These are phyloP conservation scores for Cordyceps pruinosa DNA, from an alignment of 2,329 filamentous ascomycete genomes.

Conservation along the genomic window DNA sequence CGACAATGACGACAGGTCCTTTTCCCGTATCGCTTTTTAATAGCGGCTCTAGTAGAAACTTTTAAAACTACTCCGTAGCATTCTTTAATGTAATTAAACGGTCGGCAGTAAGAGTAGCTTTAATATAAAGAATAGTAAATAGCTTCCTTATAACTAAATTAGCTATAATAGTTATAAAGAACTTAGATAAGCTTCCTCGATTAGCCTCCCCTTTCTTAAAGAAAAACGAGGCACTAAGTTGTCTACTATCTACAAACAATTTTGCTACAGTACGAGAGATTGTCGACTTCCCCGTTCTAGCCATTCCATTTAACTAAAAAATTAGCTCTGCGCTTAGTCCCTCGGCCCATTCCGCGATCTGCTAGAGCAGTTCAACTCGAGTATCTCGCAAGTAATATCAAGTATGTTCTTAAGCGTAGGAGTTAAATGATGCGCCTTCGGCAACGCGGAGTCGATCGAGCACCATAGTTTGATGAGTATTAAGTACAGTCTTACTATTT, in stretches of 20 bases:
- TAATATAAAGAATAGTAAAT: background rate
- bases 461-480: background rate
- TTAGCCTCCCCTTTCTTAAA: conserved; percentile 28
- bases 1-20: background rate
- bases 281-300: conserved; percentile 30
- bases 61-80: background rate
- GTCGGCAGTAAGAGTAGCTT: background rate
- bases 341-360: conserved; percentile 22
- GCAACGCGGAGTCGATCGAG: conserved; percentile 19
- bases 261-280: conserved; percentile 25
- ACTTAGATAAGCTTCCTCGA: conserved; percentile 25
- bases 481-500: background rate
- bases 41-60: background rate
- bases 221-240: conserved; percentile 19
- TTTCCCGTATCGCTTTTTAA: conserved; percentile 11
- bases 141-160: conserved; percentile 25
- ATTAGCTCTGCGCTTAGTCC: conserved; percentile 15
- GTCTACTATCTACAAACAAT: background rate
- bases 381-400: conserved; percentile 17
- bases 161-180: conserved; percentile 32
- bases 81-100: background rate
- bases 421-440: conserved; percentile 27
- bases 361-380: conserved; percentile 18
- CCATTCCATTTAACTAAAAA: conserved; percentile 29
- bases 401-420: conserved; percentile 26